These are phyloP conservation scores for Theobroma grandiflorum DNA, from an alignment of 441 rosid genomes.

Conservation along the genomic window DNA sequence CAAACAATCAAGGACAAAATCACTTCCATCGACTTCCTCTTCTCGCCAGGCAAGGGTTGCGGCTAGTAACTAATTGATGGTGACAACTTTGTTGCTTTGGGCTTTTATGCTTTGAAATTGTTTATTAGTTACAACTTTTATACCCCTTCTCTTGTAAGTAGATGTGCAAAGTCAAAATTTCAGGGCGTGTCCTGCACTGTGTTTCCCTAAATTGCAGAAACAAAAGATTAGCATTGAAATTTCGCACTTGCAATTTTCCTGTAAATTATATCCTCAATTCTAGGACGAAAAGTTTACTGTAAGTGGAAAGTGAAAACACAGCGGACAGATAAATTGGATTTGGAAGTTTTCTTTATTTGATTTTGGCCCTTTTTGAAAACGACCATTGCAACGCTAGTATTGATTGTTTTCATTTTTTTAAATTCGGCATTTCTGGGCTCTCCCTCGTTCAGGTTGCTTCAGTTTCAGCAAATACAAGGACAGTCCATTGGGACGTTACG, in stretches of 20 bases:
- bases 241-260: neutral
- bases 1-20: conserved; percentile 47
- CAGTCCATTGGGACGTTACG: neutral
- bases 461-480: neutral
- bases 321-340: neutral
- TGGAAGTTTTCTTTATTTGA: neutral
- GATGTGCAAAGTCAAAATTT: neutral
- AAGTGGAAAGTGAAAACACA: conserved; percentile 1
- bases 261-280: neutral
- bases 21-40: conserved; percentile 41
- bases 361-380: neutral
- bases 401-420: too few species aligned
- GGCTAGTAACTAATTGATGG: neutral
- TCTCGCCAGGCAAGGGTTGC: conserved; percentile 22
- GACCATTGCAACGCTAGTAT: neutral
- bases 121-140: conserved; percentile 2
- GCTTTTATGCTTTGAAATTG: neutral
- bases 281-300: neutral
- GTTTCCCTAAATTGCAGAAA: neutral
- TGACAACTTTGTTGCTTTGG: neutral
- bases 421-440: neutral
- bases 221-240: neutral
- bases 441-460: neutral
- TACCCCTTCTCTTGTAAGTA: neutral
- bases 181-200: neutral